Evolutionary conservation across 2,329 filamentous ascomycete species (phyloP).

Genomic region (Scedosporium boydii): DNA sequence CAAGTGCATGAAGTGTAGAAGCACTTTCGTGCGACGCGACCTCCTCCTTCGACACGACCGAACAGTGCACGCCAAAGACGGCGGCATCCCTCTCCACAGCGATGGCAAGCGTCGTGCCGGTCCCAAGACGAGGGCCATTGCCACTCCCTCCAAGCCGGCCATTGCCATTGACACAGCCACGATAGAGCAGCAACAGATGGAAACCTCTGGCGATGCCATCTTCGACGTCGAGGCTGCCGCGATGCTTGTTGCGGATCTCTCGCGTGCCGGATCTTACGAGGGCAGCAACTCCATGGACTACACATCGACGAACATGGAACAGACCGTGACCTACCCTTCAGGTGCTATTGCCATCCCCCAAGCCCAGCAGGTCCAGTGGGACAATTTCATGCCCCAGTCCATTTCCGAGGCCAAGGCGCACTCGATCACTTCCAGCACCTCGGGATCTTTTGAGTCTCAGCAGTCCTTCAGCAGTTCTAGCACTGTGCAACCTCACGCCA

Average conservation of each 20-base stretch:
- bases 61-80: slow-evolving; percentile 97
- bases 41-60: slow-evolving; percentile 93
- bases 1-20: slow-evolving; percentile 96
- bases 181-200: slow-evolving; percentile 68
- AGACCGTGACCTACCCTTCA: slow-evolving; percentile 65
- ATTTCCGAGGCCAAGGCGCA: slow-evolving; percentile 65
- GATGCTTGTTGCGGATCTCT: slow-evolving; percentile 96
- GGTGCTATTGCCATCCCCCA: slow-evolving; percentile 70
- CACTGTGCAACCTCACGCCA: slow-evolving; percentile 46
- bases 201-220: slow-evolving; percentile 79
- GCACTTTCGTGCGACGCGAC: slow-evolving; percentile 96
- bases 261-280: slow-evolving; percentile 54
- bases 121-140: slow-evolving; percentile 56
- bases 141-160: slow-evolving; percentile 60
- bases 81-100: slow-evolving; percentile 84
- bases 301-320: slow-evolving; percentile 67
- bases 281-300: slow-evolving; percentile 56
- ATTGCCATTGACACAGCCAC: slow-evolving; percentile 77
- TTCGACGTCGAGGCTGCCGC: slow-evolving; percentile 96
- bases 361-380: slow-evolving; percentile 74
- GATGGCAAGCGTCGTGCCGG: slow-evolving; percentile 80
- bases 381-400: slow-evolving; percentile 68
- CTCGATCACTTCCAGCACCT: slow-evolving; percentile 57
- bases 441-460: slow-evolving; percentile 59
- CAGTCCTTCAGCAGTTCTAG: slow-evolving; percentile 51